Conservation (phyloP, 2,329 filamentous ascomycete genomes). For the Aureobasidium sp. region DNA sequence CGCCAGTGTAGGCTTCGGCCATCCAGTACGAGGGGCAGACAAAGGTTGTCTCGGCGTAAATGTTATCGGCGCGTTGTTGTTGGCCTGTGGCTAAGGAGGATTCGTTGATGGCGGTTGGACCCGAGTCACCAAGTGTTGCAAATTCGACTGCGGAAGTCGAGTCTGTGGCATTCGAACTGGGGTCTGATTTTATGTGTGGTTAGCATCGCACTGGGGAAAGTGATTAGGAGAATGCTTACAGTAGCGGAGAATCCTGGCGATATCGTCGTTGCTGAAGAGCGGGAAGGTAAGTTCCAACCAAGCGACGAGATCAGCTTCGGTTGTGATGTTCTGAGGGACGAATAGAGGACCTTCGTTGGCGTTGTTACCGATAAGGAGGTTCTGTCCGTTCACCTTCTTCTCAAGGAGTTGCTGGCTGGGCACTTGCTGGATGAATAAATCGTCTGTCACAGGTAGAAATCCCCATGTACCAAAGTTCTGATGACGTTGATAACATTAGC, state of each 20-base stretch:
- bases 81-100: slow-evolving; percentile 44
- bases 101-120: slow-evolving; percentile 44
- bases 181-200: not conserved
- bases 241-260: slow-evolving; percentile 30
- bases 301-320: slow-evolving; percentile 30
- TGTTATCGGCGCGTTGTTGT: slow-evolving; percentile 46
- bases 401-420: slow-evolving; percentile 33
- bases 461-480: slow-evolving; percentile 37
- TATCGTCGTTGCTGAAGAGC: slow-evolving; percentile 31
- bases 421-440: slow-evolving; percentile 31
- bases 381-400: slow-evolving; percentile 33
- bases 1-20: slow-evolving; percentile 36
- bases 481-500: too few species aligned
- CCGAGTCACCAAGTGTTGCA: slow-evolving; percentile 24
- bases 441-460: slow-evolving; percentile 40
- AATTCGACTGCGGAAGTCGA: slow-evolving; percentile 20
- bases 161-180: slow-evolving; percentile 23
- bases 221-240: slow-evolving; percentile 18
- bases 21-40: slow-evolving; percentile 51
- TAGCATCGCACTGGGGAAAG: not conserved
- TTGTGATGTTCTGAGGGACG: slow-evolving; percentile 37
- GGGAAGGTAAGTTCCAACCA: slow-evolving; percentile 36
- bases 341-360: slow-evolving; percentile 44
- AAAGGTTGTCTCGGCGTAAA: slow-evolving; percentile 48
- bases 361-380: slow-evolving; percentile 38